These are phyloP conservation scores for Aristolochia fimbriata DNA, from an alignment of 164 flowering plant species.

Conservation along the genomic window DNA sequence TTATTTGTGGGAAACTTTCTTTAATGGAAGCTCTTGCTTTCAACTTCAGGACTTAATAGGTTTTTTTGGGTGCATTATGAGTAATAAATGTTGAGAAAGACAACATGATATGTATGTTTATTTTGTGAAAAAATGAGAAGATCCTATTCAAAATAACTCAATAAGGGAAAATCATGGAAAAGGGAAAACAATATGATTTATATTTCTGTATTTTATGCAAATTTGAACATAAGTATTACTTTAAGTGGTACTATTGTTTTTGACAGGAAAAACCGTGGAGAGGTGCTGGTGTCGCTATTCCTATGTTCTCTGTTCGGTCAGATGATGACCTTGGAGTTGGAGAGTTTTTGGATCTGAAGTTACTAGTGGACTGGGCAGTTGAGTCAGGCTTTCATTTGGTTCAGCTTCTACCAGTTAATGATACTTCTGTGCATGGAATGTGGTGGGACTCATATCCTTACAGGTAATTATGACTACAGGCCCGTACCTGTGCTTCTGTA, in stretches of 20 bases:
- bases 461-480: conserved; percentile 34
- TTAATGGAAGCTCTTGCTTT: no score
- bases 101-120: background rate
- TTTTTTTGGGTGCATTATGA: no score
- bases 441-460: conserved; percentile 99
- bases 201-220: background rate
- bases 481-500: no score
- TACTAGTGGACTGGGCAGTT: conserved; percentile 92
- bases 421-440: conserved; percentile 91
- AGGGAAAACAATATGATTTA: no score
- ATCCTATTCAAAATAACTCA: no score
- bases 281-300: conserved; percentile 93
- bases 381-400: conserved; percentile 86
- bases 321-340: conserved; percentile 94
- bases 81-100: no score
- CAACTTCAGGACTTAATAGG: no score
- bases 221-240: background rate
- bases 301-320: conserved; percentile 89
- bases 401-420: conserved; percentile 96
- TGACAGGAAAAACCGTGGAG: conserved; percentile 88
- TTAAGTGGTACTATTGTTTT: background rate
- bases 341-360: conserved; percentile 91
- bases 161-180: no score
- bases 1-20: no score
- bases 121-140: no score